These are phyloP conservation scores for Verbena officinalis DNA, from an alignment of 257 asterid genomes.

Conservation along the genomic window DNA sequence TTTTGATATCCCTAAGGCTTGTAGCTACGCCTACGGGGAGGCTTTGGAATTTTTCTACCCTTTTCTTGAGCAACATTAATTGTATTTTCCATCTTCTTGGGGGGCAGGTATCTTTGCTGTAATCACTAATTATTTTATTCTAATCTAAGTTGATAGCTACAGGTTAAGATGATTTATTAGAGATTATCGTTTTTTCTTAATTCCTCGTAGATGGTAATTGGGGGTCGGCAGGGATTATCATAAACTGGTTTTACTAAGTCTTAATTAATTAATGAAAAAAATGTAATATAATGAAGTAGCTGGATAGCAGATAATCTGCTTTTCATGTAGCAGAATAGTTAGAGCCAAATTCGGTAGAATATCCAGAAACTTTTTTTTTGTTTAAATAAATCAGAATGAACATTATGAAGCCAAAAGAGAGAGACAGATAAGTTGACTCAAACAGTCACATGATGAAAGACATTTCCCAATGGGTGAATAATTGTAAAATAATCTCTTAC, in stretches of 20 bases:
- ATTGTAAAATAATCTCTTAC: conserved; percentile 23
- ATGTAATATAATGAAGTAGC: not conserved
- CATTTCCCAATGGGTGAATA: conserved; percentile 6
- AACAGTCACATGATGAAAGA: conserved; percentile 10
- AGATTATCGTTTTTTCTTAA: not conserved
- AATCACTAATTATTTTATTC: conserved; percentile 2
- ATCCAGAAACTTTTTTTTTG: not conserved
- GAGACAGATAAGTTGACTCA: conserved; percentile 30
- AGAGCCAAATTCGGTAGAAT: not conserved
- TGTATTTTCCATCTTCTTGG: conserved; percentile 10
- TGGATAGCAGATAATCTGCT: not conserved
- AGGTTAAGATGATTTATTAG: not conserved
- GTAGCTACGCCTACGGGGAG: conserved; percentile 12
- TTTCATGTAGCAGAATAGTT: not conserved
- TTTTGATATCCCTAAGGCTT: not conserved
- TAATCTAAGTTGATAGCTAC: not conserved
- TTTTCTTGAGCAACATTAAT: conserved; percentile 20
- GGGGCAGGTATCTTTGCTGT: conserved; percentile 21
- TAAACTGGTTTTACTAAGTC: no score
- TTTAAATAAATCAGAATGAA: not conserved
- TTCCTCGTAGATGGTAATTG: no score
- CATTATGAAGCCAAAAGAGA: conserved; percentile 3
- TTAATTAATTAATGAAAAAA: no score
- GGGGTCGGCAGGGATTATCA: not conserved
- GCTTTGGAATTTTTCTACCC: conserved; percentile 30